These are phyloP conservation scores for Hamigera avellanea DNA, from an alignment of 495 filamentous ascomycete species.

Conservation along the genomic window DNA sequence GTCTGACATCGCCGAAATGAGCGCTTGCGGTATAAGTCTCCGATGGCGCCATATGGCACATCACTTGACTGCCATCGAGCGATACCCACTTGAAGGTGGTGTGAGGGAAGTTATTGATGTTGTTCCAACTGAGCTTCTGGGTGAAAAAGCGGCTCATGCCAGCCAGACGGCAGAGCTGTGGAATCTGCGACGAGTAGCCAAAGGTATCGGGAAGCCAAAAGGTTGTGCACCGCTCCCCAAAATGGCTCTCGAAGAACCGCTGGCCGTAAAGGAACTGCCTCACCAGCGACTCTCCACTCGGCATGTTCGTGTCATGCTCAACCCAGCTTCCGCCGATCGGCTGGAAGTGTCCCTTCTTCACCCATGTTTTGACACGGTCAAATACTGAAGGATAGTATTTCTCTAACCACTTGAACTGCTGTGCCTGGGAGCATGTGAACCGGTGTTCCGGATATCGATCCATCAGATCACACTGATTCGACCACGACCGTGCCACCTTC, in stretches of 20 bases:
- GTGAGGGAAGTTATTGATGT: conserved; percentile 98
- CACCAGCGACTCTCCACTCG: conserved; percentile 85
- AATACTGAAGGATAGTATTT: conserved; percentile 76
- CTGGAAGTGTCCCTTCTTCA: conserved; percentile 83
- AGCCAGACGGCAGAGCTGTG: conserved; percentile 80
- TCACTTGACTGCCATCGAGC: conserved; percentile 86
- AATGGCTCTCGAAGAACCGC: conserved; percentile 85
- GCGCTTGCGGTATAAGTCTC: conserved; percentile 94
- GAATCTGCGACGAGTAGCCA: conserved; percentile 89
- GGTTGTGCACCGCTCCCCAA: conserved; percentile 76
- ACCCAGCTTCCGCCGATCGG: conserved; percentile 97
- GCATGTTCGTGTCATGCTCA: conserved; percentile 96
- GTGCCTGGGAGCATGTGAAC: conserved; percentile 84
- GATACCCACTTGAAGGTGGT: conserved; percentile 98
- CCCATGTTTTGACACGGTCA: conserved; percentile 80
- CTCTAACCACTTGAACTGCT: conserved; percentile 97
- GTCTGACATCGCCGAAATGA: conserved; percentile 88
- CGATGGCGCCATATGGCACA: conserved; percentile 91
- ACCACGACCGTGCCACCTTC: conserved; percentile 93
- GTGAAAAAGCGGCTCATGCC: conserved; percentile 96
- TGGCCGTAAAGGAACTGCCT: conserved; percentile 95
- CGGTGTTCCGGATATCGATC: conserved; percentile 90
- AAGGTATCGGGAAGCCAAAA: conserved; percentile 99
- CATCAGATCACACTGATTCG: conserved; percentile 86
- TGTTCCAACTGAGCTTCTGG: conserved; percentile 94